phyloP scores from a whole-genome alignment of 2,329 filamentous ascomycete species.

The Mycocentrospora acerina region DNA sequence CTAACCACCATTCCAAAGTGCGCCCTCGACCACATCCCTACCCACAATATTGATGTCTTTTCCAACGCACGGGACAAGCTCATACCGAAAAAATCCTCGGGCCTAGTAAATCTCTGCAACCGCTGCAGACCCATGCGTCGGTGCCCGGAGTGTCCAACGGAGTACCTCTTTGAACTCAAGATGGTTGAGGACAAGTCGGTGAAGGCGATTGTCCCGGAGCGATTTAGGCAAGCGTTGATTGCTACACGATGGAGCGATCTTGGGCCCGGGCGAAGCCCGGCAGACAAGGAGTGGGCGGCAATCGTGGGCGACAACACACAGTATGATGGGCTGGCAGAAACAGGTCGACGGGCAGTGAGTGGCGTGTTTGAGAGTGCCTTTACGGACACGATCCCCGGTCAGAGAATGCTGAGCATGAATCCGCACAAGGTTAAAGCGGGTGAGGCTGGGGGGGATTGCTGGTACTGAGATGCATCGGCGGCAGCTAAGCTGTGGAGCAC shows the following conservation, averaged over 20 bases:
- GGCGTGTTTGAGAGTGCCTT: conserved; percentile 61
- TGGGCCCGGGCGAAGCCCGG: conserved; percentile 52
- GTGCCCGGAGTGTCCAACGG: conserved; percentile 63
- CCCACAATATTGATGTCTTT: conserved; percentile 45
- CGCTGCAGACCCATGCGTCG: conserved; percentile 61
- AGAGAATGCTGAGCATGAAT: conserved; percentile 61
- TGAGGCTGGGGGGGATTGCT: conserved; percentile 55
- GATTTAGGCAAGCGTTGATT: conserved; percentile 62
- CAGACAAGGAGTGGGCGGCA: conserved; percentile 55
- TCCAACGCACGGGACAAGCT: conserved; percentile 40
- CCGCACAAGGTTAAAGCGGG: conserved; percentile 56
- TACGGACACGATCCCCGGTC: conserved; percentile 58
- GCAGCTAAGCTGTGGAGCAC: neutral
- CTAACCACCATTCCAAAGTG: conserved; percentile 64
- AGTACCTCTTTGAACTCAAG: conserved; percentile 63
- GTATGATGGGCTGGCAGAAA: conserved; percentile 57
- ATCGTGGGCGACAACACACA: conserved; percentile 45
- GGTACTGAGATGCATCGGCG: conserved; percentile 50
- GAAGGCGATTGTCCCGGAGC: conserved; percentile 40
- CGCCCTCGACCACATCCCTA: conserved; percentile 59
- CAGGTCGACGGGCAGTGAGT: conserved; percentile 58
- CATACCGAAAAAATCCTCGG: conserved; percentile 36
- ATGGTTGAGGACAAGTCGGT: conserved; percentile 56
- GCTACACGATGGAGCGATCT: conserved; percentile 65
- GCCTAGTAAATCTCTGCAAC: conserved; percentile 56